phyloP scores from a whole-genome alignment of 257 asterid species.

The Nicotiana tomentosiformis region DNA sequence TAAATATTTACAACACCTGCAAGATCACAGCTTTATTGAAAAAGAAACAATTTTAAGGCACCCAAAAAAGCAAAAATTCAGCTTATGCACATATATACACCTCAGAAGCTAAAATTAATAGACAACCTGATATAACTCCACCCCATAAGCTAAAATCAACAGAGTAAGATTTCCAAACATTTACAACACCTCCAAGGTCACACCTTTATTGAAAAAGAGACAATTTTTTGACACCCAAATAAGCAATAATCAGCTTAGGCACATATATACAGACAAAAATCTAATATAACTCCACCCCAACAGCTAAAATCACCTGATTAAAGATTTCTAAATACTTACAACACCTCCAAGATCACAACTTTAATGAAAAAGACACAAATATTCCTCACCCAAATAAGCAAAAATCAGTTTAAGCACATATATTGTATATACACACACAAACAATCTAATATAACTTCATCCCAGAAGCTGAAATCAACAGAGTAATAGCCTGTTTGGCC shows the following conservation, averaged over 20 bases:
- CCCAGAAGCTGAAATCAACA: neutral
- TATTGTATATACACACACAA: neutral
- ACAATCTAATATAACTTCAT: neutral
- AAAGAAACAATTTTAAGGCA: neutral
- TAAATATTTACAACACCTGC: neutral
- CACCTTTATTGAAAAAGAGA: neutral
- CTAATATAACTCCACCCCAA: too few species aligned
- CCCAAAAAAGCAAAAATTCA: too few species aligned
- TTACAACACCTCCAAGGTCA: neutral
- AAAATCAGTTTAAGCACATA: neutral
- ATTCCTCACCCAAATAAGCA: neutral
- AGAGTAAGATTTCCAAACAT: too few species aligned
- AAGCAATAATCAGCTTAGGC: neutral
- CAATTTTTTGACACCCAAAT: neutral
- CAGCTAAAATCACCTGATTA: too few species aligned
- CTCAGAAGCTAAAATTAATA: too few species aligned
- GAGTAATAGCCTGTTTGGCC: neutral
- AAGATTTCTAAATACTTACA: too few species aligned
- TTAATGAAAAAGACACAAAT: neutral
- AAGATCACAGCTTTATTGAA: constrained; percentile 8
- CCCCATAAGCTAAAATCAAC: neutral
- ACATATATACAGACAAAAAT: neutral
- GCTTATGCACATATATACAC: too few species aligned
- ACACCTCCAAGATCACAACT: neutral
- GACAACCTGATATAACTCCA: neutral